Conservation (phyloP, 1,139 yeast species). For the Casaregolazyma suthepensis region DNA sequence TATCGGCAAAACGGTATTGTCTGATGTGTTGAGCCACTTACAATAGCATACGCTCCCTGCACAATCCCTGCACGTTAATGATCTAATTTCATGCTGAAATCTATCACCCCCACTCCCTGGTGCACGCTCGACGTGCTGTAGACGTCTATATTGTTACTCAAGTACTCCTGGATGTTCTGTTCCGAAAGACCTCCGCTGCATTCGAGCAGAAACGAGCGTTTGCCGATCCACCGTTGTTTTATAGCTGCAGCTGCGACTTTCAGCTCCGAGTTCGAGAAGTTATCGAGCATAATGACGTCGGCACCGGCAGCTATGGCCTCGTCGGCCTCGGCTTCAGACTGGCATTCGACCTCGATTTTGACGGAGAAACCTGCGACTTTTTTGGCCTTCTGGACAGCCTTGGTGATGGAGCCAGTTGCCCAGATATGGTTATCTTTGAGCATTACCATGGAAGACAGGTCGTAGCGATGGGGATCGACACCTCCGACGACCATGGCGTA, state of each 20-base stretch:
- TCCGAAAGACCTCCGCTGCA: constrained; percentile 88
- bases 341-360: constrained; percentile 90
- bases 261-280: constrained; percentile 65
- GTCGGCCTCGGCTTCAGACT: constrained; percentile 72
- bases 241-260: constrained; percentile 59
- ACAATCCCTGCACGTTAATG: constrained; percentile 16
- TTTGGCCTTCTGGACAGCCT: constrained; percentile 73
- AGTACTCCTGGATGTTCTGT: constrained; percentile 55
- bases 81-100: constrained; percentile 76
- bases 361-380: constrained; percentile 81
- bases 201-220: constrained; percentile 59
- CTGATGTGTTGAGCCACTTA: no score
- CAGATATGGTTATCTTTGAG: constrained; percentile 90
- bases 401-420: constrained; percentile 85
- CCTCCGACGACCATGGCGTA: constrained; percentile 96
- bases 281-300: constrained; percentile 92
- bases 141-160: constrained; percentile 78
- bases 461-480: constrained; percentile 87
- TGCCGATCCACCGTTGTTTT: constrained; percentile 51
- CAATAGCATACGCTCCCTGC: no score
- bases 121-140: constrained; percentile 92
- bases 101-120: constrained; percentile 78
- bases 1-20: no score
- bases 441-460: constrained; percentile 92
- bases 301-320: constrained; percentile 96